These are phyloP conservation scores for Penicillium sp. DNA, from an alignment of 2,329 filamentous ascomycete species.

Conservation along the genomic window DNA sequence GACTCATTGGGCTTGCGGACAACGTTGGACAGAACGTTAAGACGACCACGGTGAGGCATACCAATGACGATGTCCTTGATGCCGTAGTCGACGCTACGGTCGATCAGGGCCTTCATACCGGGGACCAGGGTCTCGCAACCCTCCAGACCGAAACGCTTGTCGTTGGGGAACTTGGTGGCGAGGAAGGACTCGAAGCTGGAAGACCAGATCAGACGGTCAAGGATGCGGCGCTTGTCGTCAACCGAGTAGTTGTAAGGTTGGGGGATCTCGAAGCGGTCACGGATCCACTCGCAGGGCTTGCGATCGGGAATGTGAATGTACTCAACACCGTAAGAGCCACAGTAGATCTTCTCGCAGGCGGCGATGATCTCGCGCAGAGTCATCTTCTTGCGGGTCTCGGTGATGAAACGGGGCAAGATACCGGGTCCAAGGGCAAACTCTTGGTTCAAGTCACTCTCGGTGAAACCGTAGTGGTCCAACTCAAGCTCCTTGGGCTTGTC, in stretches of 20 bases:
- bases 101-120: slow-evolving; percentile 98
- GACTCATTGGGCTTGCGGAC: slow-evolving; percentile 99
- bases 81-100: slow-evolving; percentile 96
- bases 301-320: slow-evolving; percentile 99
- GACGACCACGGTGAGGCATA: slow-evolving; percentile 97
- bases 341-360: slow-evolving; percentile 93
- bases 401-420: slow-evolving; percentile 91
- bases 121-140: slow-evolving; percentile 95
- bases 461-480: slow-evolving; percentile 92
- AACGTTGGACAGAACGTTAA: slow-evolving; percentile 97
- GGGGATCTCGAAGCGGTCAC: slow-evolving; percentile 90
- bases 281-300: slow-evolving; percentile 97
- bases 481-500: slow-evolving; percentile 88
- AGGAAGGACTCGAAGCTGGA: slow-evolving; percentile 96
- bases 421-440: slow-evolving; percentile 91
- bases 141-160: slow-evolving; percentile 98
- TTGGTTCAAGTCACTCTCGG: slow-evolving; percentile 86
- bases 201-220: slow-evolving; percentile 97
- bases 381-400: slow-evolving; percentile 89
- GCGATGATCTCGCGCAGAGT: slow-evolving; percentile 90
- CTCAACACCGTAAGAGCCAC: slow-evolving; percentile 94
- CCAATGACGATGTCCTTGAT: slow-evolving; percentile 99
- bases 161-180: slow-evolving; percentile 97
- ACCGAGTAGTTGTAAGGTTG: slow-evolving; percentile 95
- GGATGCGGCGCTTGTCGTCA: slow-evolving; percentile 95